These are phyloP conservation scores for Cenchrus americanus DNA, from an alignment of 176 grass and related monocot genomes.

Conservation along the genomic window DNA sequence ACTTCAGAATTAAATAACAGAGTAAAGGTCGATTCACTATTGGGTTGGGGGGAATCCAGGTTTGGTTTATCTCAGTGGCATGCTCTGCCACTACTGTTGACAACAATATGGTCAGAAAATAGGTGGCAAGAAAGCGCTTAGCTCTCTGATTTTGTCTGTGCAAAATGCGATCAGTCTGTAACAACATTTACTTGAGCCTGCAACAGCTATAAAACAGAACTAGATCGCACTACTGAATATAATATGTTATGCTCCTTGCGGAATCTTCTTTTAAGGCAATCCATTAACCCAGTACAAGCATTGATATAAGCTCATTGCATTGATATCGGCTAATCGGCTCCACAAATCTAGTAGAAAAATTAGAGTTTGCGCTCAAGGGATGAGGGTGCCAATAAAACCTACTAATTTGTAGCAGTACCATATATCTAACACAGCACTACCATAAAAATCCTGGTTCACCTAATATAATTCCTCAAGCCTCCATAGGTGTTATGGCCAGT, in stretches of 20 bases:
- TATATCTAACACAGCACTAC: background rate
- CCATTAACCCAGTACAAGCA: background rate
- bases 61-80: too few relatives aligned
- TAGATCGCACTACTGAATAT: background rate
- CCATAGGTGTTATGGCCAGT: background rate
- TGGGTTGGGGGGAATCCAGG: background rate
- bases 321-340: background rate
- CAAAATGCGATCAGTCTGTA: background rate
- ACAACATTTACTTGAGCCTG: slow-evolving; percentile 10
- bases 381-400: background rate
- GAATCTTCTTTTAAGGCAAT: slow-evolving; percentile 11
- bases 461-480: background rate
- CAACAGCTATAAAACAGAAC: slow-evolving; percentile 17
- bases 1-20: background rate
- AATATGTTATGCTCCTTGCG: slow-evolving; percentile 12
- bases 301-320: background rate
- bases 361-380: background rate
- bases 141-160: background rate
- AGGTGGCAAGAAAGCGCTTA: background rate
- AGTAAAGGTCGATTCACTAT: background rate
- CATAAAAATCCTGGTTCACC: background rate
- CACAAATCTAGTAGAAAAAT: background rate
- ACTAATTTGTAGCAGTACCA: slow-evolving; percentile 9
- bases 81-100: background rate
- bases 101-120: background rate